These are phyloP conservation scores for Podaxis sp. DNA, from an alignment of 768 basidiomycete genomes.

Conservation along the genomic window DNA sequence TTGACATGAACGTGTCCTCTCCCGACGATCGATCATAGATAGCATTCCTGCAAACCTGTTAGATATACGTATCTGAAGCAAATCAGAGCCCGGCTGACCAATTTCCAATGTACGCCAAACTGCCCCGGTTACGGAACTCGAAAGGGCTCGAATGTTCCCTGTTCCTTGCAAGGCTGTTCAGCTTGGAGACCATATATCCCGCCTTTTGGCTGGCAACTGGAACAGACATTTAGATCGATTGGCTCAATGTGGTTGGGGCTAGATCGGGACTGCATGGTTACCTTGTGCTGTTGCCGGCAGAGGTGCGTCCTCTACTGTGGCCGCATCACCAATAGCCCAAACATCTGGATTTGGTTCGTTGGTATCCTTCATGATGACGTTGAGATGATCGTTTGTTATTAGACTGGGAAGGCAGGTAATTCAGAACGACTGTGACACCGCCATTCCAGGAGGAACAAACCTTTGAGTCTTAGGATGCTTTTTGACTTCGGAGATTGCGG, in stretches of 20 bases:
- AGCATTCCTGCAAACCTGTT: slow-evolving; percentile 52
- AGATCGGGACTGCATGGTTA: slow-evolving; percentile 10
- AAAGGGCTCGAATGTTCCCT: slow-evolving; percentile 48
- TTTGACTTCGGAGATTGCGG: slow-evolving; percentile 50
- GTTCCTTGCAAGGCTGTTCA: slow-evolving; percentile 61
- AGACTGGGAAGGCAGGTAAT: slow-evolving; percentile 20
- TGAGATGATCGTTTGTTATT: slow-evolving; percentile 53
- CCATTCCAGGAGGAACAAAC: slow-evolving; percentile 23
- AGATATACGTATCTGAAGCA: not conserved
- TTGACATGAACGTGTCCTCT: slow-evolving; percentile 42
- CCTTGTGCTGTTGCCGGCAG: slow-evolving; percentile 88
- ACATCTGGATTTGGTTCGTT: slow-evolving; percentile 57
- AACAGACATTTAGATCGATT: slow-evolving; percentile 4
- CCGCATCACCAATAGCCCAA: slow-evolving; percentile 81
- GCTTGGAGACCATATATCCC: slow-evolving; percentile 56
- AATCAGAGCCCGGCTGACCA: slow-evolving; percentile 38
- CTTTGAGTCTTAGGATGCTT: slow-evolving; percentile 59
- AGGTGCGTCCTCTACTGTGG: slow-evolving; percentile 47
- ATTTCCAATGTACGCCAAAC: slow-evolving; percentile 76
- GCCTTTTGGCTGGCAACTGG: slow-evolving; percentile 77
- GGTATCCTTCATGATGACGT: slow-evolving; percentile 51
- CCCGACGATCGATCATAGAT: slow-evolving; percentile 64
- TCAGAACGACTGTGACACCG: not conserved
- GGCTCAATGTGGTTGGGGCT: not conserved
- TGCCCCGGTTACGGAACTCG: slow-evolving; percentile 68